Conservation (phyloP, 2,329 filamentous ascomycete genomes). For the Penicillium brevicompactum region DNA sequence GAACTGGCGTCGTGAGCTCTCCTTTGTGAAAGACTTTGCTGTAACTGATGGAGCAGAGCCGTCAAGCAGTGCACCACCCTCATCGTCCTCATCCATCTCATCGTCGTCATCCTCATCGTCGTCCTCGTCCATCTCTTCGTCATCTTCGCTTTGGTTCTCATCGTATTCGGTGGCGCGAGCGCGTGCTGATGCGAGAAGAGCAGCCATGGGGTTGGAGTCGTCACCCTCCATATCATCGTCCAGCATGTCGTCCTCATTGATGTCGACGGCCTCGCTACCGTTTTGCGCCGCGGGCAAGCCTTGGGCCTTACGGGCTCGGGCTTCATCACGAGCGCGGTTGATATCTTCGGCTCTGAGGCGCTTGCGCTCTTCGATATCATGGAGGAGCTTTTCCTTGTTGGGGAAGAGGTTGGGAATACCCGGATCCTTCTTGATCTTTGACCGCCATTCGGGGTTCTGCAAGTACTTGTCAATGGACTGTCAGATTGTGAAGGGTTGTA, state of each 20-base stretch:
- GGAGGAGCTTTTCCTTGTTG: slow-evolving; percentile 92
- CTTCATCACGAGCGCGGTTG: slow-evolving; percentile 69
- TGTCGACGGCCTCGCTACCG: slow-evolving; percentile 38
- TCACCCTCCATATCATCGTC: slow-evolving; percentile 60
- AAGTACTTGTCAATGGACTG: not conserved
- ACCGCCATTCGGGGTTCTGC: slow-evolving; percentile 91
- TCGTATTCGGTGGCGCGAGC: slow-evolving; percentile 49
- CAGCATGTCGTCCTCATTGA: slow-evolving; percentile 53
- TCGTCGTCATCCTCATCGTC: slow-evolving; percentile 57
- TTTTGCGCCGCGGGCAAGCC: slow-evolving; percentile 35
- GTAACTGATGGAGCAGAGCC: slow-evolving; percentile 51
- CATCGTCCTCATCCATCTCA: slow-evolving; percentile 52
- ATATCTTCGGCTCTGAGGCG: slow-evolving; percentile 79
- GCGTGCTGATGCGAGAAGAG: slow-evolving; percentile 50
- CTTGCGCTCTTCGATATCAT: slow-evolving; percentile 90
- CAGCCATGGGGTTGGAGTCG: slow-evolving; percentile 59
- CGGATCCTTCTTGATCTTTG: slow-evolving; percentile 94
- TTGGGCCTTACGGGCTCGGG: slow-evolving; percentile 44
- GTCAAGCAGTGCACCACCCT: slow-evolving; percentile 53
- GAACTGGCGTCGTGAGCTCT: slow-evolving; percentile 80
- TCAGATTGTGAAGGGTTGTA: not conserved
- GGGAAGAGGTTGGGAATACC: slow-evolving; percentile 97
- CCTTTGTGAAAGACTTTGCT: slow-evolving; percentile 41
- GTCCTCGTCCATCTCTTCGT: slow-evolving; percentile 58
- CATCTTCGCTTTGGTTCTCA: slow-evolving; percentile 55